Conservation (phyloP, 768 basidiomycete species). For the Lactarius vividus region DNA sequence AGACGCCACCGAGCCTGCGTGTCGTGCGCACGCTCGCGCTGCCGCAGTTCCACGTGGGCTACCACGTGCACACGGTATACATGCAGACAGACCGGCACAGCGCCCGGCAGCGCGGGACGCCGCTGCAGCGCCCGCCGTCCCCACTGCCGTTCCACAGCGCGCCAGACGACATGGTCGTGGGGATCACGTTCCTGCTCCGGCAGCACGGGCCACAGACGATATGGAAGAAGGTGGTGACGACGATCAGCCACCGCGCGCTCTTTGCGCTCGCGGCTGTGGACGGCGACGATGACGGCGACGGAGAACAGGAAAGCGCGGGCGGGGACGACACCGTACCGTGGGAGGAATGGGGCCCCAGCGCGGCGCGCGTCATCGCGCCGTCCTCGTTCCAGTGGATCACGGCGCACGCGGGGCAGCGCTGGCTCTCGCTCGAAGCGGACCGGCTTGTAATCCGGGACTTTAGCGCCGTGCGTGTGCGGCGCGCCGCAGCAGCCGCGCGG, state of each 20-base stretch:
- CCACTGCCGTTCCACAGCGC: slow-evolving; percentile 20
- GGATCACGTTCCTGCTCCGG: slow-evolving; percentile 23
- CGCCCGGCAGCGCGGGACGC: background rate
- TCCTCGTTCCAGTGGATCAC: slow-evolving; percentile 20
- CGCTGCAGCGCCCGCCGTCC: background rate
- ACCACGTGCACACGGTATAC: slow-evolving; percentile 19
- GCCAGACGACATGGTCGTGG: slow-evolving; percentile 21
- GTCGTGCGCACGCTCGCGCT: slow-evolving; percentile 21
- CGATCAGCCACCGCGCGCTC: slow-evolving; percentile 14
- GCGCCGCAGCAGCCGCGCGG: background rate
- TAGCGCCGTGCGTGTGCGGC: slow-evolving; percentile 14
- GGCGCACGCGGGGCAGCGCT: slow-evolving; percentile 20
- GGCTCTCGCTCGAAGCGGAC: slow-evolving; percentile 17
- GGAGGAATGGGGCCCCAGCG: slow-evolving; percentile 16
- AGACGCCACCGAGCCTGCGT: background rate
- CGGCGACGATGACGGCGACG: background rate
- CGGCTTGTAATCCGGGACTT: slow-evolving; percentile 16
- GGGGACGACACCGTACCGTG: background rate
- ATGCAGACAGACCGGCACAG: slow-evolving; percentile 20
- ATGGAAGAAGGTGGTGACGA: slow-evolving; percentile 20
- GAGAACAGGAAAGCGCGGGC: background rate
- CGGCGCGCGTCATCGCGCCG: slow-evolving; percentile 16
- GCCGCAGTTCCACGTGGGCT: background rate
- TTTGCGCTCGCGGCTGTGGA: slow-evolving; percentile 7
- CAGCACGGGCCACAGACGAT: background rate